Base-by-base conservation (phyloP, 108 stramenopile genomes). In the Skeletonema tropicum region DNA sequence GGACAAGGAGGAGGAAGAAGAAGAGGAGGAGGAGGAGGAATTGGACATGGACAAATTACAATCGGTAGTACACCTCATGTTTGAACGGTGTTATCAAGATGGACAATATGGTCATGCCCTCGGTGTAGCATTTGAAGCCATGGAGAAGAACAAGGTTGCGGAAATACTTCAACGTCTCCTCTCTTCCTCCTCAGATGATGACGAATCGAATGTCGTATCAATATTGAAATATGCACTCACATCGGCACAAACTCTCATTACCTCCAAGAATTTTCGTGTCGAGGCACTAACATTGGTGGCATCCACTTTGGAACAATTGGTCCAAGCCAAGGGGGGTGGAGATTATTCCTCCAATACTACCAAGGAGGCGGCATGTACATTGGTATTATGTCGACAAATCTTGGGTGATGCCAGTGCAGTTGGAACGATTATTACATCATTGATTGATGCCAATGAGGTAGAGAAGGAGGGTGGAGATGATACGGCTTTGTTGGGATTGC, bases 51-150 rank as follows among this genome's bases (percentile, higher is more conserved):
- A 95, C 57, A 96, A 97, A 61, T 90, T 99, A 48, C 90, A 89
- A 64, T 75, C 68, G 29, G 89, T 99, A 73, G 94, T 99, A 1
- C 89, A 97, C 36, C 88, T 86, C 49, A 90, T 98, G 88, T 95
- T 99, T 74, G 86, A 95, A 36, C 81, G 93, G 9, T 99, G 98
- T 74, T 98, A 93, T 75, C 52, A 68, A 3, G 94, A 94, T 41
- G 92, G 89, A 60, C 74, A 89, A 14, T 97, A 81, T 70, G 80
- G 85, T 17, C 98, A 98, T 77, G 98, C 99, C 0, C 64, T 99
- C 57, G 99, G 99, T 2, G 93, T 99, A 42, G 98, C 99, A 1
- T 80, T 99, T 26, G 98, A 99, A 75, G 85, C 97, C 21, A 87
- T 84, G 48, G 92, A 88, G 68, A 68, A 61, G 19, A 63, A 36